A percentile compares a stretch with the other conserved stretches of the same genome.
These are phyloP conservation scores for Halophytophthora polymorphica DNA, from an alignment of 352 stramenopile species.

Conservation along the genomic window DNA sequence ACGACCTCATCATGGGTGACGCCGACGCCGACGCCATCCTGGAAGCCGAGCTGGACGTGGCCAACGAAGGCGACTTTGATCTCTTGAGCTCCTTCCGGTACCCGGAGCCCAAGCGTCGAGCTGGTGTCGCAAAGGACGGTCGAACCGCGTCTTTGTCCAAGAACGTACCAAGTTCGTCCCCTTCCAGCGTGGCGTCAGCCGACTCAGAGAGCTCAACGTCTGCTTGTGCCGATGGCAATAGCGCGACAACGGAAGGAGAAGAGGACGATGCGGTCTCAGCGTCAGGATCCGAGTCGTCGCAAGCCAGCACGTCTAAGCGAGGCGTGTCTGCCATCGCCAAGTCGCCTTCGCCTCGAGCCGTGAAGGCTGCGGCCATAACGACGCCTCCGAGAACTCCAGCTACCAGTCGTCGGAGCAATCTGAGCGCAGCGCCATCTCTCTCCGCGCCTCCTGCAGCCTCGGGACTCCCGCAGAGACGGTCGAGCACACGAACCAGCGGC, in stretches of 20 bases:
- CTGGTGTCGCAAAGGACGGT: neutral
- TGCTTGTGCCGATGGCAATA: neutral
- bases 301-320: slow-evolving; percentile 3
- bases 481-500: neutral
- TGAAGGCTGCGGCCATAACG: neutral
- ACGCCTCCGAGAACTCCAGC: neutral
- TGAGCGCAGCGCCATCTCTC: neutral
- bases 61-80: slow-evolving; percentile 29
- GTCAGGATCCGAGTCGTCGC: neutral
- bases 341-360: neutral
- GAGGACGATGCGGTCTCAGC: neutral
- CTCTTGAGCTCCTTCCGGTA: slow-evolving; percentile 28
- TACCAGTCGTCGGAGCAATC: neutral
- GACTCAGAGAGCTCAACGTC: slow-evolving; percentile 1
- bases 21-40: slow-evolving; percentile 30
- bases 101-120: slow-evolving; percentile 13
- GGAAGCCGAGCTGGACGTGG: slow-evolving; percentile 19
- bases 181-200: neutral
- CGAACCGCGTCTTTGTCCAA: slow-evolving; percentile 8
- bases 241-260: neutral
- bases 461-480: slow-evolving; percentile 9
- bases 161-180: slow-evolving; percentile 2
- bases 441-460: slow-evolving; percentile 10
- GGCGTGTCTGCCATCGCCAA: slow-evolving; percentile 3
- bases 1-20: slow-evolving; percentile 33